Evolutionary conservation across 257 asterid genomes (phyloP), one percentile per base, ranked within the genome.

Genomic region (Thymus quinquecostatus): DNA sequence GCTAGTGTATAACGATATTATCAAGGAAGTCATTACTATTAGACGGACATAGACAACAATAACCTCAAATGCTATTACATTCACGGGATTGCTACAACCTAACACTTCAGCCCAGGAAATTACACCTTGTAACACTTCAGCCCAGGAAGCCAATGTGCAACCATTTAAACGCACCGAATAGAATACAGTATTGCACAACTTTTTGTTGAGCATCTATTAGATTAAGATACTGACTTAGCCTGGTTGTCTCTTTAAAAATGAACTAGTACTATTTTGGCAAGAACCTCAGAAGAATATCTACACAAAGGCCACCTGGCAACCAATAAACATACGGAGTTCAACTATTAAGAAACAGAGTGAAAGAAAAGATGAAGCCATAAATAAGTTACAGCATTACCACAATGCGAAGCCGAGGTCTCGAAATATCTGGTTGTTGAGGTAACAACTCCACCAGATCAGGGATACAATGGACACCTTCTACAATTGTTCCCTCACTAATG

Each of bases 401-500:
- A 69, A 95, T 89, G 58, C 98, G 93, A 75, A 95, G 77, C 55
- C 98, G 88, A 47, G 90, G 93, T 73, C 95, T 88, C 65, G 83
- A 70, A 76, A 84, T 78, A 79, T 86, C 97, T 61, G 97, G 93
- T 69, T 95, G 96, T 54, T 77, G 83, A 6, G 97, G 99, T 44
- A 95, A 79, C 80, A 89, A 63, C 84, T 95, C 99, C 60, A 95
- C 98, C 66, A 74, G 62, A 82, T 95, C 98, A 53, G 99, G 99
- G 44, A 79, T 80, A 69, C 98, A 92, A 27, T 85, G 94, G 58
- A 84, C 91, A 62, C 96, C 99, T 6, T 95, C 99, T 56, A 95
- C 74, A 60, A 84, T 50, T 29, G 99, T 82, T 72, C 99, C 98
- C 81, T 91, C 92, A 76, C 98, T 85, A 69, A 92, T 84, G 62